Evolutionary conservation across 2,329 filamentous ascomycete genomes (phyloP), one percentile per base, ranked within the genome.

Genomic region (Teratosphaeria gauchensis): DNA sequence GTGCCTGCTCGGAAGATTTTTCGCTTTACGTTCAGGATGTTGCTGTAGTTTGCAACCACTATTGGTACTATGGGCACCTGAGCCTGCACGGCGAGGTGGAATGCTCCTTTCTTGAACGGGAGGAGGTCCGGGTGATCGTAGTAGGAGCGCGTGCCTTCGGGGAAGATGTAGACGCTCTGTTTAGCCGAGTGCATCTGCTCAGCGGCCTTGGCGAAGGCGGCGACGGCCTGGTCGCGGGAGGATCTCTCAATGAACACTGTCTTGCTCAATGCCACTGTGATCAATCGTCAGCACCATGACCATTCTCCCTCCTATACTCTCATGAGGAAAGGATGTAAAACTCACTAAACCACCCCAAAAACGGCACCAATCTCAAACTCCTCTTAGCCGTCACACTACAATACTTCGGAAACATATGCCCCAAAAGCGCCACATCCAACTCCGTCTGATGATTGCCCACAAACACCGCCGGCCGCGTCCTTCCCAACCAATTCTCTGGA

Each of bases 81-180:
- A 1, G 92, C 92, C 79, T 97, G 89, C 21, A 99, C 84, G 53
- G 94, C 94, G 35, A 99, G 82, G 74, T 99, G 92, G 76, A 99
- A 99, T 53, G 92, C 94, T 60, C 94, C 94, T 80, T 99, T 99
- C 78, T 99, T 99, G 81, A 97, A 99, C n/a, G 91, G 89, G 57
- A 97, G 79, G 68, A 99, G 77, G 60, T 82, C 83, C 1, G 94
- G 89, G 57, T 92, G 86, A 67, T 87, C 84, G 59, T 88, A 82
- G 76, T 97, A 96, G 72, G 89, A 95, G 65, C 94, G 84, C 1
- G 94, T 99, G 55, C 94, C 94, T 77, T 99, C 94, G 60, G 89
- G 88, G 74, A 92, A 92, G 77, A 92, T 90, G 77, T 85, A 92
- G 66, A 92, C 89, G 74, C 82, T 89, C 78, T 81, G 78, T 58